A percentile compares a stretch with the other conserved stretches of the same genome.
phyloP scores from a whole-genome alignment of 805 yeast species.

The Metschnikowia chrysomelidarum region DNA sequence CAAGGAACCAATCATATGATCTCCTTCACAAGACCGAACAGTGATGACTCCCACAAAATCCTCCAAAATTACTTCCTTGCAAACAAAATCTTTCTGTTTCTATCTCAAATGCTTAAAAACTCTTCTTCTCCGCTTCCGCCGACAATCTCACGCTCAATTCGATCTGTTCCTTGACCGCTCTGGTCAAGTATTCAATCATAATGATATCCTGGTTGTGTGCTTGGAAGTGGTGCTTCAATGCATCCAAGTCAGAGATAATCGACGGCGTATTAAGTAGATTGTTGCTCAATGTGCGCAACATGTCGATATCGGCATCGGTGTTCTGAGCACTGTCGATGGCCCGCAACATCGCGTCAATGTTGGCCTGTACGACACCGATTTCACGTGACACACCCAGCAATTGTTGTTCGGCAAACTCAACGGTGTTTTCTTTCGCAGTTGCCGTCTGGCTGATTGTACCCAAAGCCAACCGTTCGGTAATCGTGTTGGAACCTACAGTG shows the following conservation, averaged over 20 bases:
- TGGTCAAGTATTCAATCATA: slow-evolving; percentile 78
- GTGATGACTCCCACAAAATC: too few species aligned
- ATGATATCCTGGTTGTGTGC: slow-evolving; percentile 76
- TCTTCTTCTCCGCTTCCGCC: slow-evolving; percentile 33
- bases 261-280: slow-evolving; percentile 52
- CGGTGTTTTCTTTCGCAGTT: slow-evolving; percentile 29
- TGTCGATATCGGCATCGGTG: slow-evolving; percentile 49
- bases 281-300: slow-evolving; percentile 66
- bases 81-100: too few species aligned
- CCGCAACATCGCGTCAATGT: slow-evolving; percentile 48
- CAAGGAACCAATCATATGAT: too few species aligned
- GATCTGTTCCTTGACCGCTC: slow-evolving; percentile 80
- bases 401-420: slow-evolving; percentile 27
- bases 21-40: too few species aligned
- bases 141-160: slow-evolving; percentile 76
- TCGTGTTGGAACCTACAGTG: slow-evolving; percentile 51
- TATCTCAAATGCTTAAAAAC: too few species aligned
- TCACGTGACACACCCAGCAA: slow-evolving; percentile 46
- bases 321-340: slow-evolving; percentile 44
- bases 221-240: slow-evolving; percentile 59
- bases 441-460: slow-evolving; percentile 40
- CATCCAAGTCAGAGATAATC: slow-evolving; percentile 48
- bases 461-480: slow-evolving; percentile 56
- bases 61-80: too few species aligned
- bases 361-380: slow-evolving; percentile 43